Evolutionary conservation across 139 green algal species (phyloP).

Genomic region (Micractinium conductrix): DNA sequence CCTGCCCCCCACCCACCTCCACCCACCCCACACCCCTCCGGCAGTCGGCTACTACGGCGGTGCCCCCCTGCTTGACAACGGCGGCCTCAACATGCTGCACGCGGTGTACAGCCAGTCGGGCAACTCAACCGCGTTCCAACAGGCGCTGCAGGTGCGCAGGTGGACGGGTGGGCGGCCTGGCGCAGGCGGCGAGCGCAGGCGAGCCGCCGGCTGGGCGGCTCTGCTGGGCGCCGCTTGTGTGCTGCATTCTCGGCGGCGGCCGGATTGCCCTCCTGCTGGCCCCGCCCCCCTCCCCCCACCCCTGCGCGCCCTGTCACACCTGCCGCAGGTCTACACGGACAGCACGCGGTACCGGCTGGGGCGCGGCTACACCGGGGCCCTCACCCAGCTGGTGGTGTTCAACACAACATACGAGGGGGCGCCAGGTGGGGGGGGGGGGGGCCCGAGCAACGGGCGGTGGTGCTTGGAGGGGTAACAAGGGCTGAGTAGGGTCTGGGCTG

Average conservation of each 20-base stretch:
- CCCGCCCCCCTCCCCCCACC: background rate
- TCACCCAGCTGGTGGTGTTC: constrained; percentile 54
- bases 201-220: too few relatives aligned
- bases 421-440: background rate
- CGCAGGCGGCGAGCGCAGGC: background rate
- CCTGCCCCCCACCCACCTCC: too few relatives aligned
- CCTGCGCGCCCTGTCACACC: too few relatives aligned
- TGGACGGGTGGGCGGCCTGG: background rate
- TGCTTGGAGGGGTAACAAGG: background rate
- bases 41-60: constrained; percentile 72
- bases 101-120: constrained; percentile 55
- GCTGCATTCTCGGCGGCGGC: too few relatives aligned
- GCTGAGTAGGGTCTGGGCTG: too few relatives aligned
- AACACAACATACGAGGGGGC: constrained; percentile 51
- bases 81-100: constrained; percentile 85
- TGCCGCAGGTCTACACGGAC: constrained; percentile 57
- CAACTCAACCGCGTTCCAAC: constrained; percentile 50
- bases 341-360: constrained; percentile 63
- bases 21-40: too few relatives aligned
- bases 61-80: constrained; percentile 57
- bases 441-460: background rate
- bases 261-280: background rate
- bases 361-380: constrained; percentile 36
- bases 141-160: constrained; percentile 35
- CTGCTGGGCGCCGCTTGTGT: background rate